These are phyloP conservation scores for Pichia sp. DNA, from an alignment of 1,139 yeast species.

Conservation along the genomic window DNA sequence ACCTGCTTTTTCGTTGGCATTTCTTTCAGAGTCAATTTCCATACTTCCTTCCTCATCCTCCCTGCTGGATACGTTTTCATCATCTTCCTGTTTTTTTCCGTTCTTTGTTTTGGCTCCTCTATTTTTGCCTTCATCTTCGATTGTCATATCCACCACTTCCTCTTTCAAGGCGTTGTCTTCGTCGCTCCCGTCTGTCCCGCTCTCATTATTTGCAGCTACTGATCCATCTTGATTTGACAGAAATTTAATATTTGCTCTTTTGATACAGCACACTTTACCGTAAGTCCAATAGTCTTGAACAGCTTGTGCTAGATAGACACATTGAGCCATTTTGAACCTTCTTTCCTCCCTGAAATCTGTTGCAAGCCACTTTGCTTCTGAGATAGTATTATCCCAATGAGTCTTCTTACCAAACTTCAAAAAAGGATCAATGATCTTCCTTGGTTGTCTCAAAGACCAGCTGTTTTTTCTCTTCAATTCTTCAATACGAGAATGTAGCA, in stretches of 20 bases:
- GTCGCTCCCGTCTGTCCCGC: no score
- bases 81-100: background rate
- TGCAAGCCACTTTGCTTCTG: constrained; percentile 84
- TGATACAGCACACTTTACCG: constrained; percentile 68
- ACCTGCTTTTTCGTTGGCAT: background rate
- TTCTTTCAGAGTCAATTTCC: background rate
- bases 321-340: constrained; percentile 65
- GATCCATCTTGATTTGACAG: constrained; percentile 18
- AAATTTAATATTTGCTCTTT: constrained; percentile 35
- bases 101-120: constrained; percentile 3
- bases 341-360: constrained; percentile 69
- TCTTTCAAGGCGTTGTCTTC: no score
- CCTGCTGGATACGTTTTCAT: background rate
- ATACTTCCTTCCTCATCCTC: background rate
- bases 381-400: constrained; percentile 72
- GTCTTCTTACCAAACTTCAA: constrained; percentile 33
- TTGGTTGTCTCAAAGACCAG: constrained; percentile 91
- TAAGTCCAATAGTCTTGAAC: constrained; percentile 71
- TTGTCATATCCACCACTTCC: no score
- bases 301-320: constrained; percentile 66
- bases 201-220: no score
- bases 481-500: constrained; percentile 87
- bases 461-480: constrained; percentile 81
- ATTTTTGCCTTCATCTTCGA: constrained; percentile 15
- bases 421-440: constrained; percentile 65